A percentile compares a stretch with the other conserved stretches of the same genome.
These are phyloP conservation scores for Podaxis sp. DNA, from an alignment of 768 basidiomycete species.

Conservation along the genomic window DNA sequence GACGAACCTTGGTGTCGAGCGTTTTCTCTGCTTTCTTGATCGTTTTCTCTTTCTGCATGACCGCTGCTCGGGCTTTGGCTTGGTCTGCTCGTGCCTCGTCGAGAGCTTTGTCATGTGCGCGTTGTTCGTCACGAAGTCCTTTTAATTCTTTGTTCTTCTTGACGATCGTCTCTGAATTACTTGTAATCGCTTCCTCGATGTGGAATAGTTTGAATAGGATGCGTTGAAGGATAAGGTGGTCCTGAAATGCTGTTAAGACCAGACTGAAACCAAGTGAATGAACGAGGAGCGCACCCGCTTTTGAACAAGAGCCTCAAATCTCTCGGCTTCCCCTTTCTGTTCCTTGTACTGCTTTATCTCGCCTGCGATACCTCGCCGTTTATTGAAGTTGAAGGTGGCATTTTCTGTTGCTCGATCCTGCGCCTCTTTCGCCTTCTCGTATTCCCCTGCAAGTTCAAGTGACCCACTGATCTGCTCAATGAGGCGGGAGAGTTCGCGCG, in stretches of 20 bases:
- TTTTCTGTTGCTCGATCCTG: conserved; percentile 93
- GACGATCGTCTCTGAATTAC: conserved; percentile 67
- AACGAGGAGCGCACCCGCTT: conserved; percentile 55
- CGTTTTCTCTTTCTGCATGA: conserved; percentile 81
- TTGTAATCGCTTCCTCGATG: conserved; percentile 80
- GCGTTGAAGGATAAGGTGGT: conserved; percentile 78
- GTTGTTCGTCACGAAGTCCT: conserved; percentile 68
- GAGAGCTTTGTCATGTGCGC: conserved; percentile 66
- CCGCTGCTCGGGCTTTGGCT: conserved; percentile 69
- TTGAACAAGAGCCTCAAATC: conserved; percentile 76
- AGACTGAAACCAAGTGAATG: not conserved
- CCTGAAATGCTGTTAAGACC: conserved; percentile 41
- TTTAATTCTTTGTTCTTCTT: conserved; percentile 71
- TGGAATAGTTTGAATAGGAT: conserved; percentile 88
- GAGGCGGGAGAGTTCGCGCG: conserved; percentile 84
- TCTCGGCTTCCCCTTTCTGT: conserved; percentile 90
- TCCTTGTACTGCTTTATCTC: conserved; percentile 98
- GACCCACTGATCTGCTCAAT: conserved; percentile 97
- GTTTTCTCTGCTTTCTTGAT: conserved; percentile 92
- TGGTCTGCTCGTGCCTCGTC: conserved; percentile 77
- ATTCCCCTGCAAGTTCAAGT: conserved; percentile 83
- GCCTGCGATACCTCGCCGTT: conserved; percentile 87
- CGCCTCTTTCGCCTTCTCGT: conserved; percentile 84
- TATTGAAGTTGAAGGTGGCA: conserved; percentile 92
- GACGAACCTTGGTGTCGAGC: conserved; percentile 74